phyloP scores from a whole-genome alignment of 257 asterid genomes.

The Primulina tabacum region DNA sequence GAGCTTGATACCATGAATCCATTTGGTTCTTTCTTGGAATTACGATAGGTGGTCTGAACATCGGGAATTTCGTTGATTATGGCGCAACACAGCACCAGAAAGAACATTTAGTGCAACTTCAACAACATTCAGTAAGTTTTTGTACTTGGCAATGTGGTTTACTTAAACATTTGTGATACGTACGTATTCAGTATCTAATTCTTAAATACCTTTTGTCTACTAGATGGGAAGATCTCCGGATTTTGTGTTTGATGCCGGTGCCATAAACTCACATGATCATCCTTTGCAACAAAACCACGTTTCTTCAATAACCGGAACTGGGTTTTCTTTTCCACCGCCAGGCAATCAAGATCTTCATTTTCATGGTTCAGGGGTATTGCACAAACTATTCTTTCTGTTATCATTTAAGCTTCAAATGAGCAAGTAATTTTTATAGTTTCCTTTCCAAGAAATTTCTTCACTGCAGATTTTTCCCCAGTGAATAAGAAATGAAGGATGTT shows the following conservation, averaged over 20 bases:
- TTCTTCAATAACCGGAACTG: conserved; percentile 50
- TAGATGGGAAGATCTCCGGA: conserved; percentile 88
- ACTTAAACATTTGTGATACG: conserved; percentile 20
- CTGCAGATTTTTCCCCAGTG: neutral
- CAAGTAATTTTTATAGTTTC: neutral
- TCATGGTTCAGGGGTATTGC: conserved; percentile 65
- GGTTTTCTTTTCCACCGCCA: conserved; percentile 56
- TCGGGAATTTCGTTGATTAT: conserved; percentile 61
- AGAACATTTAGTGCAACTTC: conserved; percentile 81
- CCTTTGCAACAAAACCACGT: conserved; percentile 70
- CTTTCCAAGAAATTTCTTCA: neutral
- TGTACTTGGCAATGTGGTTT: conserved; percentile 16
- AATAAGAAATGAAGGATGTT: conserved; percentile 2
- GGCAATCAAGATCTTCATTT: conserved; percentile 73
- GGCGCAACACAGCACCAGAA: conserved; percentile 60
- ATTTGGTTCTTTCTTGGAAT: conserved; percentile 20
- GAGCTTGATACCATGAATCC: neutral
- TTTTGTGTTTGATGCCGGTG: conserved; percentile 49
- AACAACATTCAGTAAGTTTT: conserved; percentile 66
- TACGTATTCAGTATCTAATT: conserved; percentile 10
- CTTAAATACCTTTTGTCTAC: conserved; percentile 26
- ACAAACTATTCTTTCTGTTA: conserved; percentile 16
- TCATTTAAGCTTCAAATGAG: conserved; percentile 10
- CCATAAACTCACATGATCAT: conserved; percentile 66
- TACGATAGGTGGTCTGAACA: conserved; percentile 37